Evolutionary conservation across 345 rosid genomes (phyloP).

Genomic region (Lumnitzera racemosa): DNA sequence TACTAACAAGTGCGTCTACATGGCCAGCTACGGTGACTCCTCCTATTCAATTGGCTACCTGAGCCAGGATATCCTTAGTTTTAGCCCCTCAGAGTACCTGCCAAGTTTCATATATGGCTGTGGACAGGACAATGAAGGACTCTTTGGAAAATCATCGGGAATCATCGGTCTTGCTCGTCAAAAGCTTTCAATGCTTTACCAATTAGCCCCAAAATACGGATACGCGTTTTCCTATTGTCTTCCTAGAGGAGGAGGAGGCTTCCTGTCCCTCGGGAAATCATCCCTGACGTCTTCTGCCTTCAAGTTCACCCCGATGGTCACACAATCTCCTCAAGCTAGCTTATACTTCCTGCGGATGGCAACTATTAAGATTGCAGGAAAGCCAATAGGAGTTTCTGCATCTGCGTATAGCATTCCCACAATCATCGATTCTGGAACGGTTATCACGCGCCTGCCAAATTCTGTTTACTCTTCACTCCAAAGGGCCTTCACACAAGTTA

Average conservation of each 20-base stretch:
- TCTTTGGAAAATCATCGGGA: slow-evolving; percentile 38
- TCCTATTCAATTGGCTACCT: slow-evolving; percentile 38
- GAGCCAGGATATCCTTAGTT: slow-evolving; percentile 27
- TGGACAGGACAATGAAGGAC: slow-evolving; percentile 37
- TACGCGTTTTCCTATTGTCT: slow-evolving; percentile 41
- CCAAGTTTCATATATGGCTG: slow-evolving; percentile 38
- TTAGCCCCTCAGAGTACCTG: slow-evolving; percentile 14
- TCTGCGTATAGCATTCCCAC: slow-evolving; percentile 21
- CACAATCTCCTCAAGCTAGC: slow-evolving; percentile 12
- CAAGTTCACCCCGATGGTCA: slow-evolving; percentile 38
- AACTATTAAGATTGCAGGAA: slow-evolving; percentile 20
- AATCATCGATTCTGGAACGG: slow-evolving; percentile 47
- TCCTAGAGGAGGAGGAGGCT: slow-evolving; percentile 25
- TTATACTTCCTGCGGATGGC: slow-evolving; percentile 25
- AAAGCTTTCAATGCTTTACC: slow-evolving; percentile 32
- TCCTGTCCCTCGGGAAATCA: slow-evolving; percentile 25
- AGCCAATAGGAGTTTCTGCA: slow-evolving; percentile 19
- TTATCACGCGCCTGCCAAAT: slow-evolving; percentile 37
- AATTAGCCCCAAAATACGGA: slow-evolving; percentile 22
- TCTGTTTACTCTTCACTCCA: slow-evolving; percentile 22
- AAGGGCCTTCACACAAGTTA: slow-evolving; percentile 21
- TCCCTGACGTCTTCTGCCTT: slow-evolving; percentile 11
- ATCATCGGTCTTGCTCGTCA: slow-evolving; percentile 34
- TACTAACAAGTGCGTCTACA: slow-evolving; percentile 21
- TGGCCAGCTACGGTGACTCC: slow-evolving; percentile 34